phyloP scores from a whole-genome alignment of 768 basidiomycete species.

The Mycena vulgaris region DNA sequence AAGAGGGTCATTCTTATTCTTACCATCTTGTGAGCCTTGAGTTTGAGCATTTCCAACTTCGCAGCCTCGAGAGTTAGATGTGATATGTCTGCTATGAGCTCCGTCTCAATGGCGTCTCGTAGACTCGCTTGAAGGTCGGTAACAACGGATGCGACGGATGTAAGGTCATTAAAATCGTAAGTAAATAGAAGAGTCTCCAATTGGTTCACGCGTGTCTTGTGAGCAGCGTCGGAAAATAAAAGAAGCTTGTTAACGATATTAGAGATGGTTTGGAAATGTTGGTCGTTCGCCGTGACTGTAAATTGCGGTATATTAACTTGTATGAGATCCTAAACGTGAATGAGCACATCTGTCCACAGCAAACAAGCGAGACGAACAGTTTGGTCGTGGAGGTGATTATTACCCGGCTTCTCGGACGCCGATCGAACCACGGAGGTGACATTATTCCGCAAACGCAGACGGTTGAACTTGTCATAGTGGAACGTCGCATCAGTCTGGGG shows the following conservation, averaged over 20 bases:
- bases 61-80: conserved; percentile 61
- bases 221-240: conserved; percentile 90
- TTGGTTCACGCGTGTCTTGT: conserved; percentile 82
- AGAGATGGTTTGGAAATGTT: conserved; percentile 88
- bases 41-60: conserved; percentile 71
- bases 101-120: conserved; percentile 72
- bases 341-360: conserved; percentile 9
- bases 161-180: conserved; percentile 89
- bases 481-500: conserved; percentile 90
- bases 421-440: conserved; percentile 66
- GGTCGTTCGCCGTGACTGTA: conserved; percentile 86
- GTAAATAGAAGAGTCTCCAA: conserved; percentile 88
- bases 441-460: conserved; percentile 84
- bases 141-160: conserved; percentile 79
- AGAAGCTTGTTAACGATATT: conserved; percentile 89
- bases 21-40: conserved; percentile 72
- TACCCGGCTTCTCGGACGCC: conserved; percentile 55
- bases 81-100: conserved; percentile 56
- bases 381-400: conserved; percentile 73
- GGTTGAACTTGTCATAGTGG: conserved; percentile 96
- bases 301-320: conserved; percentile 88
- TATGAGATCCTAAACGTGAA: conserved; percentile 76
- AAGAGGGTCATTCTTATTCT: not conserved
- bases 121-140: conserved; percentile 81
- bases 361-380: conserved; percentile 61